Conservation (phyloP, 179 eudicot species). For the Silene vulgaris region DNA sequence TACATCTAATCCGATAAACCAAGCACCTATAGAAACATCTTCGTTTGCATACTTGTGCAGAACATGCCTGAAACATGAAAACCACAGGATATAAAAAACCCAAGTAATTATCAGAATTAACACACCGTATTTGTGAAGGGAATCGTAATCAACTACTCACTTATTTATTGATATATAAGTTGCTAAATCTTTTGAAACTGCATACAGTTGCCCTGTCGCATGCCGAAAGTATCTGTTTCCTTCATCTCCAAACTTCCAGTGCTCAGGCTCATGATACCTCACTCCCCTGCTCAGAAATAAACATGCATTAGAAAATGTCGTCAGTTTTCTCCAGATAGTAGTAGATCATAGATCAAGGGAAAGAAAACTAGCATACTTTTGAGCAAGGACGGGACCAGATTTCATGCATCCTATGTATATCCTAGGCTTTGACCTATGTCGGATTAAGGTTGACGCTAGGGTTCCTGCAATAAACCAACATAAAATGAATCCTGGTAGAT, state of each 20-base stretch:
- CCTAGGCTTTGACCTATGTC: constrained; percentile 69
- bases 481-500: background rate
- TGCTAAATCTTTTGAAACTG: constrained; percentile 80
- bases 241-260: constrained; percentile 89
- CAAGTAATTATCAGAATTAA: background rate
- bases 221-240: constrained; percentile 89
- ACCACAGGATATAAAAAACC: background rate
- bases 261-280: constrained; percentile 89
- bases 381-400: constrained; percentile 93
- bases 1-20: constrained; percentile 84
- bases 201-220: constrained; percentile 90
- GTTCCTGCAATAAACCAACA: constrained; percentile 46
- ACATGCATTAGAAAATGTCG: constrained; percentile 10
- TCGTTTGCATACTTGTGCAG: constrained; percentile 82
- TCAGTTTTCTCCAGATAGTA: constrained; percentile 1
- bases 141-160: constrained; percentile 28
- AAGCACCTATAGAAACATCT: constrained; percentile 78
- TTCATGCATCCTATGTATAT: constrained; percentile 96
- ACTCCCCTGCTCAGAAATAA: constrained; percentile 55
- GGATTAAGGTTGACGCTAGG: constrained; percentile 62
- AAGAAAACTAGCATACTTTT: constrained; percentile 46
- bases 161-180: constrained; percentile 62
- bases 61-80: constrained; percentile 42
- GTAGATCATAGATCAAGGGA: background rate
- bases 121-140: background rate